Evolutionary conservation across 2,329 filamentous ascomycete genomes (phyloP).

Genomic region (Lecanoromycetidae sp.): DNA sequence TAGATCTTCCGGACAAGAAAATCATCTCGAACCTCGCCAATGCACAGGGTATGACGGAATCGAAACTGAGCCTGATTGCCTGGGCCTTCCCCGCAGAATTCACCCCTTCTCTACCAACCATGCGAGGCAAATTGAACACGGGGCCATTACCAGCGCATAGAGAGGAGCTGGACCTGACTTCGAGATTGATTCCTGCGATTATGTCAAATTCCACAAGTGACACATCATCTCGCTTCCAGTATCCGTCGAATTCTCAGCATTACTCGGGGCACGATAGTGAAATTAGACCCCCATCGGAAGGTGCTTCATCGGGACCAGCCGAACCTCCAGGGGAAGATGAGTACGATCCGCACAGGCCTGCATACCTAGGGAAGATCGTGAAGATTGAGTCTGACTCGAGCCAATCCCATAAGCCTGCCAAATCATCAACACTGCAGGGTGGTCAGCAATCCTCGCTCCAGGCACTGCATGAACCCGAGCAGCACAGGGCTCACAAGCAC

Average conservation of each 20-base stretch:
- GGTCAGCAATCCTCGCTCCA: background rate
- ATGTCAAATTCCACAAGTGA: background rate
- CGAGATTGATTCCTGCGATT: background rate
- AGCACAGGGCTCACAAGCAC: background rate
- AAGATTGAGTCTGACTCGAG: background rate
- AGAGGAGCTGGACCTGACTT: background rate
- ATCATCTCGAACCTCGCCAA: conserved; percentile 38
- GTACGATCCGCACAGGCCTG: conserved; percentile 36
- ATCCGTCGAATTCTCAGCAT: conserved; percentile 4
- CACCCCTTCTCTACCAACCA: conserved; percentile 19
- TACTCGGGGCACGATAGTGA: conserved; percentile 2
- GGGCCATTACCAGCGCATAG: conserved; percentile 22
- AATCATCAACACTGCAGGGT: background rate
- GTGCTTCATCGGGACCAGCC: conserved; percentile 3
- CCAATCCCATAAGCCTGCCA: background rate
- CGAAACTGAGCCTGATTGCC: conserved; percentile 41
- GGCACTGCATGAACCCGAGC: background rate
- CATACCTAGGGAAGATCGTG: conserved; percentile 19
- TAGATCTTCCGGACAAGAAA: conserved; percentile 44
- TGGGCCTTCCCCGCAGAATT: conserved; percentile 39
- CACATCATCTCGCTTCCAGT: background rate
- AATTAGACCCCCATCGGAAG: conserved; percentile 3
- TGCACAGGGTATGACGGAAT: conserved; percentile 44
- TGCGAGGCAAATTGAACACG: conserved; percentile 20
- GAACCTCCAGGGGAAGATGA: conserved; percentile 34